Evolutionary conservation across 129 eudicot genomes (phyloP), one percentile per base, ranked within the genome.

Genomic region (Centella asiatica): DNA sequence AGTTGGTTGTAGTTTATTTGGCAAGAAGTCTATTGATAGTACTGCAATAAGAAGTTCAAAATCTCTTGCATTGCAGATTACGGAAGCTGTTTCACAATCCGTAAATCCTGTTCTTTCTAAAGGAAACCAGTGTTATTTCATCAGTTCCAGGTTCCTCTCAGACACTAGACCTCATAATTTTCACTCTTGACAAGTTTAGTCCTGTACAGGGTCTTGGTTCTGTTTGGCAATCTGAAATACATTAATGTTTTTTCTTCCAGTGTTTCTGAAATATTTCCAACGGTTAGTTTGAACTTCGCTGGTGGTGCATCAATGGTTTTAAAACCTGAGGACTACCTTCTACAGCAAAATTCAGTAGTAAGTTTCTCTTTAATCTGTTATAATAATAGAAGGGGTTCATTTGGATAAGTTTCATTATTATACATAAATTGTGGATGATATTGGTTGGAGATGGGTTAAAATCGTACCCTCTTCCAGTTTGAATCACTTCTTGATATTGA

Each of bases 281-380:
- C 65, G 3, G 87, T 87, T 57, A 84, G 83, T 72, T 82, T 92
- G 50, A 92, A 92, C 78, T 92, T 92, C 57, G 90, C 85, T 17
- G 94, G 95, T n/a, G 85, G 93, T 64, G 98, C 96, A 61, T 47
- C 94, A 25, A 87, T 92, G 95, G 12, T 67, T 20, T 70, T 87
- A 65, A 69, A 75, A 64, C 95, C 95, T 9, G 81, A 87, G 28
- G 96, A 92, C 66, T 92, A 92, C 73, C 90, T 92, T 65, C 70
- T 87, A 51, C 85, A 84, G 77, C 94, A 87, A 57, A 80, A 78
- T 48, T 81, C 94, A 0, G 69, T 76, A 57, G 98, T 92, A 80
- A 70, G 87, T 77, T 59, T 8, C 20, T 58, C 44, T 34, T 33
- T 9, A 34, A 57, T 34, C 20, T 20, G 19, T 15, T 9, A 18